Base-by-base conservation (phyloP, 208 protist genomes). In the Acanthamoeba triangularis region DNA sequence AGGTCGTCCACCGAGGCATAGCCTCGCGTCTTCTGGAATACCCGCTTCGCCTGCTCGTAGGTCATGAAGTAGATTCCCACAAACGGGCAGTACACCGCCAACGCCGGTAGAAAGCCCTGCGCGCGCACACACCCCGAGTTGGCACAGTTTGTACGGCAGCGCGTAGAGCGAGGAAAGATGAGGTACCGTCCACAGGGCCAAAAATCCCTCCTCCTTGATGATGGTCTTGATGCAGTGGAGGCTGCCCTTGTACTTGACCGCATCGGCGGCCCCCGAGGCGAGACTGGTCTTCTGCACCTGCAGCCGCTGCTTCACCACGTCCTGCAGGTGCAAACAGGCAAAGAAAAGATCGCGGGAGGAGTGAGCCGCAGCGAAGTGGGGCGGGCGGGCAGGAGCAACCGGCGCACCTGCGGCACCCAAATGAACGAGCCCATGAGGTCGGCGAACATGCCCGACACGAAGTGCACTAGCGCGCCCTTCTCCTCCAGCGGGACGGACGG, bases 301-400 rank as follows among this genome's bases (percentile, higher is more conserved):
- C 69, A 98, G 37, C 82, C 97, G 61, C 33, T 98, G 97, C 94
- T 98, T 98, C 23, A 98, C 94, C 23, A 98, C 95, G 69, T 98
- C 97, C 93, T 95, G 28, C 10, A 47, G 33, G 1, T 49, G 85
- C 4, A 10, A 23, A 25, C 18, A 65, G 1, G 23, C 7, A 7
- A 30, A 67, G 30, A 91, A 67, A 35, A 49, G 30, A 49, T 16
- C 6, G 41, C 3, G 35, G 4, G 63, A 67, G 37, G 63, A 37
- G 18, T 63, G 49, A 80, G 47, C 11, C 16, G 13, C 6, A 8
- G 16, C 59, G 16, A 23, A 23, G 2, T 8, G 59, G 20, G 14
- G 59, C 14, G 59, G 23, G 59, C 16, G n/a, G 20, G 25, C 0
- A 10, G 59, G 2, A n/a, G 23, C 2, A 65, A 65, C 8, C 44